Evolutionary conservation across 169 alveolate species (phyloP).

Genomic region (Plasmodium reichenowi): DNA sequence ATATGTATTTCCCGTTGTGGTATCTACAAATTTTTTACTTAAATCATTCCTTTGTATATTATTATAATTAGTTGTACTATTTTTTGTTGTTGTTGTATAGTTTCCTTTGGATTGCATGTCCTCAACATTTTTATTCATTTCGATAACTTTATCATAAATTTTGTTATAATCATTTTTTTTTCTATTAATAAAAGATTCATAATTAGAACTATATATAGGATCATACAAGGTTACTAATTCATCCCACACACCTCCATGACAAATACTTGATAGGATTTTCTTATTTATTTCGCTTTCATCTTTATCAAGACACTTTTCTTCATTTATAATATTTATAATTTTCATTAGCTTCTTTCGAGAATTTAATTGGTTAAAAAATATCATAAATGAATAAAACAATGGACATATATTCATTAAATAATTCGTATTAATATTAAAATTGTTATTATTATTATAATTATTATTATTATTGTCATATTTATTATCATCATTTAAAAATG

Average conservation of each 20-base stretch:
- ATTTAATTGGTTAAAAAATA: constrained; percentile 53
- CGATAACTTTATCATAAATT: neutral
- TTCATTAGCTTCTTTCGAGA: constrained; percentile 64
- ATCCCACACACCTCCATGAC: constrained; percentile 91
- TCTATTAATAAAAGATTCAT: constrained; percentile 33
- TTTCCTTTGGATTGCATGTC: too few relatives aligned
- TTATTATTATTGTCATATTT: neutral
- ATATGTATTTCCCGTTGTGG: too few relatives aligned
- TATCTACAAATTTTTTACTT: too few relatives aligned
- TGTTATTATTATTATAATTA: neutral
- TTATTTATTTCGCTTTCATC: constrained; percentile 63
- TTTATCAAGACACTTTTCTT: constrained; percentile 63
- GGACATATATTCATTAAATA: constrained; percentile 41
- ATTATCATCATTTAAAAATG: neutral
- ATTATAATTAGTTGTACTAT: too few relatives aligned
- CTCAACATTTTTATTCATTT: neutral
- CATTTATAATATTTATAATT: constrained; percentile 61
- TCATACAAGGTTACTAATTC: constrained; percentile 86
- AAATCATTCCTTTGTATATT: too few relatives aligned
- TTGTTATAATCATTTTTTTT: neutral
- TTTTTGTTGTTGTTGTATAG: too few relatives aligned
- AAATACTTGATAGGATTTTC: constrained; percentile 74
- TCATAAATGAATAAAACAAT: constrained; percentile 51
- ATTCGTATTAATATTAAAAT: neutral
- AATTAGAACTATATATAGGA: constrained; percentile 80